These are phyloP conservation scores for Psilocybe cyanescens DNA, from an alignment of 768 basidiomycete genomes.

Conservation along the genomic window DNA sequence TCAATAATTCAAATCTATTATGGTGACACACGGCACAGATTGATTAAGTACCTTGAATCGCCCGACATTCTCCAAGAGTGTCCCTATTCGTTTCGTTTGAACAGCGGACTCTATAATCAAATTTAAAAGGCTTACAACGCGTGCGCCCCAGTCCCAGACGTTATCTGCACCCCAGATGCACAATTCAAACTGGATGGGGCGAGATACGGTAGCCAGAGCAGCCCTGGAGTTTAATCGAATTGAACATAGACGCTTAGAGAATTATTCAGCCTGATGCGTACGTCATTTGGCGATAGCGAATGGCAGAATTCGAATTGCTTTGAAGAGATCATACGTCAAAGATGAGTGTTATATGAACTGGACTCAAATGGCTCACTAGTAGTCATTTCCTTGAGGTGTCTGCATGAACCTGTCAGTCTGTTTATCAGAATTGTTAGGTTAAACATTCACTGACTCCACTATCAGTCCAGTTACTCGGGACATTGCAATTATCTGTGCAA, in stretches of 20 bases:
- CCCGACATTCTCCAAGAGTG: conserved; percentile 23
- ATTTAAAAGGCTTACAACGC: conserved; percentile 30
- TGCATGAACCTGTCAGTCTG: background rate
- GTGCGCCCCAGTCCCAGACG: conserved; percentile 63
- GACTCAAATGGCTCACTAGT: conserved; percentile 12
- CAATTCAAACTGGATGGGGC: conserved; percentile 51
- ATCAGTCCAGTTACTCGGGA: conserved; percentile 20
- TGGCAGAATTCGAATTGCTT: conserved; percentile 61
- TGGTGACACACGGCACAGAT: background rate
- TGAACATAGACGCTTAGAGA: background rate
- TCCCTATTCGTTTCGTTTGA: conserved; percentile 5
- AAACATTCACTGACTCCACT: background rate
- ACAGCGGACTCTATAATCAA: too few species aligned
- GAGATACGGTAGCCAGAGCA: conserved; percentile 45
- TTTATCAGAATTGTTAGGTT: background rate
- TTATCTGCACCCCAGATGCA: conserved; percentile 61
- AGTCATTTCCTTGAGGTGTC: conserved; percentile 16
- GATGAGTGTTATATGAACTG: background rate
- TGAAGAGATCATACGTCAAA: background rate
- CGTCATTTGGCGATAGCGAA: conserved; percentile 61
- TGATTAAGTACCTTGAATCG: conserved; percentile 12
- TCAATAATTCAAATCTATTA: background rate
- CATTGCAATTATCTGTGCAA: conserved; percentile 19
- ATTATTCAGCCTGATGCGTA: conserved; percentile 25
- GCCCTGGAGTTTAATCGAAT: conserved; percentile 30